A percentile compares a stretch with the other conserved stretches of the same genome.
Evolutionary conservation across 768 basidiomycete species (phyloP).

Genomic region (Psilocybe subaeruginosa): DNA sequence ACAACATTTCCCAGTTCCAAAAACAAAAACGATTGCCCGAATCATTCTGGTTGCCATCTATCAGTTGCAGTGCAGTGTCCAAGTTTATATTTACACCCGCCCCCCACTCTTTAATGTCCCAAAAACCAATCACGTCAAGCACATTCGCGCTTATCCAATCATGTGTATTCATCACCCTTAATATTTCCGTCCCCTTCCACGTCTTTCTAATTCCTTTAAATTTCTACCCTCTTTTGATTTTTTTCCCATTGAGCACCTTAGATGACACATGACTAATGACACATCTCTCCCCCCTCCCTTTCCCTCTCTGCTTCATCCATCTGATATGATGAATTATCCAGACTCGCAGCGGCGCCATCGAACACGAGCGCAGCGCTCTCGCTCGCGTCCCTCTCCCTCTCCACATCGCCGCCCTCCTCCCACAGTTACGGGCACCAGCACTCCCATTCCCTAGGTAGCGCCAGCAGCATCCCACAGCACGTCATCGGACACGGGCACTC

Average conservation of each 20-base stretch:
- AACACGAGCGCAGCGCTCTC: constrained; percentile 10
- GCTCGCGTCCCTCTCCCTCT: constrained; percentile 43
- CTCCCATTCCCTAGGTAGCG: constrained; percentile 7
- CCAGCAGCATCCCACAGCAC: background rate
- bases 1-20: background rate
- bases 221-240: background rate
- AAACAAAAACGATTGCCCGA: background rate
- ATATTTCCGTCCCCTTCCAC: background rate
- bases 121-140: no score
- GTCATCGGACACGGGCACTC: constrained; percentile 9
- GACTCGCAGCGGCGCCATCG: background rate
- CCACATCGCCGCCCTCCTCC: constrained; percentile 39
- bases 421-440: background rate
- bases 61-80: background rate
- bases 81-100: no score
- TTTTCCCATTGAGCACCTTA: background rate
- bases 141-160: no score
- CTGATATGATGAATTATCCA: background rate
- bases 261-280: constrained; percentile 4
- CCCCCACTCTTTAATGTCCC: no score
- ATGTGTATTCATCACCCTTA: no score
- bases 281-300: background rate
- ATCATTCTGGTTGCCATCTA: background rate
- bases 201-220: background rate
- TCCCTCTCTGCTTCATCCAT: background rate